Conservation (phyloP, 352 stramenopile genomes). For the Discostella stelligera region DNA sequence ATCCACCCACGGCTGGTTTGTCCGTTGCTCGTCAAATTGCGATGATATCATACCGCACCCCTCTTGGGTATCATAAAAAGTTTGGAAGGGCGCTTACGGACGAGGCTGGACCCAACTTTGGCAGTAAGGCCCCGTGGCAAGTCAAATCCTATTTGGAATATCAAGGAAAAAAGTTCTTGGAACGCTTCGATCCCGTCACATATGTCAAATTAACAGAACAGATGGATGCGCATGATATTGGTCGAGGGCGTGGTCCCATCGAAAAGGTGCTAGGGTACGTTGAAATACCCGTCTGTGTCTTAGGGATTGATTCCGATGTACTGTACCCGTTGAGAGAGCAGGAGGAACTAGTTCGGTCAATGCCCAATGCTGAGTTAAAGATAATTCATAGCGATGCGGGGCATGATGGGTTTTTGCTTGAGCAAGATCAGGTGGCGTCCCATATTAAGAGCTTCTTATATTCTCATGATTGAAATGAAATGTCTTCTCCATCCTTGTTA, state of each 20-base stretch:
- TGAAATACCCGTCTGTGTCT: slow-evolving; percentile 87
- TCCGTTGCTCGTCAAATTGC: slow-evolving; percentile 92
- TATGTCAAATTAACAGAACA: slow-evolving; percentile 93
- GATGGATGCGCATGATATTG: slow-evolving; percentile 95
- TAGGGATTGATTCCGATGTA: slow-evolving; percentile 93
- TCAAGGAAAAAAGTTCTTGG: slow-evolving; percentile 93
- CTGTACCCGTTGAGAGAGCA: slow-evolving; percentile 93
- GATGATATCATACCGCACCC: slow-evolving; percentile 95
- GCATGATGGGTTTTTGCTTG: slow-evolving; percentile 95
- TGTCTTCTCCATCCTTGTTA: neutral
- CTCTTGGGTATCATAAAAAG: slow-evolving; percentile 89
- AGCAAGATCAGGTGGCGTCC: slow-evolving; percentile 89
- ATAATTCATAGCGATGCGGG: slow-evolving; percentile 89
- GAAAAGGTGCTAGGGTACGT: slow-evolving; percentile 71
- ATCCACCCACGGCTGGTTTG: slow-evolving; percentile 85
- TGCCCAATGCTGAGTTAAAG: slow-evolving; percentile 87
- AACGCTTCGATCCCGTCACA: slow-evolving; percentile 92
- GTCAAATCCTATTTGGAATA: slow-evolving; percentile 83
- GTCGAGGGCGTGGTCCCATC: slow-evolving; percentile 76
- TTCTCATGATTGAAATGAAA: slow-evolving; percentile 39
- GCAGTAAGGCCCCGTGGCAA: slow-evolving; percentile 69
- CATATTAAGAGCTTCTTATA: slow-evolving; percentile 80
- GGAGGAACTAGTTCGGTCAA: slow-evolving; percentile 83
- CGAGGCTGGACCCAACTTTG: slow-evolving; percentile 58
- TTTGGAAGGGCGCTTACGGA: slow-evolving; percentile 83